Base-by-base conservation (phyloP, 2,329 filamentous ascomycete genomes). In the Fusarium metavorans region DNA sequence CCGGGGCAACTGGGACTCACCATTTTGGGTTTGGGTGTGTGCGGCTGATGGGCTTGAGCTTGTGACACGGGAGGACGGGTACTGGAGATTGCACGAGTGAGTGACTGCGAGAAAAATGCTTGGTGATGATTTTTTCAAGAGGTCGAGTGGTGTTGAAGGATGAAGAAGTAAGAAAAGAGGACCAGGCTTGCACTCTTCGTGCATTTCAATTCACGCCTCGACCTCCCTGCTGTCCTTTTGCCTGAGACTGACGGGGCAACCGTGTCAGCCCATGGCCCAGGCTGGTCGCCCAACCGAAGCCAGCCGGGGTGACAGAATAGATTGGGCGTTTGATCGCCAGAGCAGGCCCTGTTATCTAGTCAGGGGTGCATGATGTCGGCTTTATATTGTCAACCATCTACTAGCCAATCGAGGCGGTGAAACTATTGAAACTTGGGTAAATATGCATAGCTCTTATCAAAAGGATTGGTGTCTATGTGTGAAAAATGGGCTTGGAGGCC, bases 1-100 rank as follows among this genome's bases (percentile, higher is more conserved):
- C 77, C 77, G 77, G 80, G 79, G 79, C 80, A 82, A 83, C 72
- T 67, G 54, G 50, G 67, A 63, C 82, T 83, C 80, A 83, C 82
- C 82, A 83, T 83, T 81, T 77, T 82, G 70, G 74, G 73, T 67
- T 74, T 68, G 34, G 57, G 65, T 63, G 62, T 64, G 66, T 68
- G 67, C 66, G 60, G 74, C 69, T 73, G 56, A 41, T 76, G 67
- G 68, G 64, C 68, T 77, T 56, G 60, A 57, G 35, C 52, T 32
- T 20, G 48, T 54, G 48, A 67, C 61, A 65, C 48, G 18, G 48
- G 50, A 66, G 52, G 9, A 52, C 34, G 27, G n/a, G 20, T n/a
- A 52, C 23, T 27, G 27, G 6, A 34, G 61, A 64, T 32, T 63
- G 58, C 48, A 62, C 35, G 39, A 39, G 39, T 30, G 60, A 41